Evolutionary conservation across 192 early-diverging fungal species (phyloP).

Genomic region (Diversispora epigaea): DNA sequence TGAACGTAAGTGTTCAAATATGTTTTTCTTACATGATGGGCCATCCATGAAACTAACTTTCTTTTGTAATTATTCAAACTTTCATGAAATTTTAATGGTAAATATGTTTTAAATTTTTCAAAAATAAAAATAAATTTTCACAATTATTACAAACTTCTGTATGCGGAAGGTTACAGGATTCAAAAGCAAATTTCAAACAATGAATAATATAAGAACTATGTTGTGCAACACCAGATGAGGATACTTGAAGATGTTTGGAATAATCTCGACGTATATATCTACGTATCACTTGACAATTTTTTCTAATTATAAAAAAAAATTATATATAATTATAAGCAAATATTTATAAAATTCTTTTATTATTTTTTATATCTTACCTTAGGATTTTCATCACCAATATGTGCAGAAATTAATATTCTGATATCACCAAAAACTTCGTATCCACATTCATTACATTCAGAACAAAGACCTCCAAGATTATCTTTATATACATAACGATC

Average conservation of each 20-base stretch:
- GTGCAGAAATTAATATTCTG: neutral
- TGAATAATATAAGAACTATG: constrained; percentile 5
- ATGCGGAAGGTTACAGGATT: neutral
- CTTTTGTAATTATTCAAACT: neutral
- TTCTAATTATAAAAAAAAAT: too few relatives aligned
- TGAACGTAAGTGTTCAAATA: neutral
- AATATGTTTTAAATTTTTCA: neutral
- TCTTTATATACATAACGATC: neutral
- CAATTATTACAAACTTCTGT: neutral
- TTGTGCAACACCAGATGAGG: neutral
- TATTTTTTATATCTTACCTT: neutral
- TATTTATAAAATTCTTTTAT: too few relatives aligned
- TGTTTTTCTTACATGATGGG: neutral
- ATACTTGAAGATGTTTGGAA: neutral
- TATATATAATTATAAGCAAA: too few relatives aligned
- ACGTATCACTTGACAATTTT: neutral
- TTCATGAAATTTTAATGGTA: neutral
- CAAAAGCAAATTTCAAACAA: neutral
- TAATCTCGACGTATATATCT: neutral
- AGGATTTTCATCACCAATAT: neutral
- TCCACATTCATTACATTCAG: neutral
- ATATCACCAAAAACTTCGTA: constrained; percentile 4
- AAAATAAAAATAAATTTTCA: constrained; percentile 3
- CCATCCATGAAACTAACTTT: neutral
- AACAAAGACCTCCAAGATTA: neutral